These are phyloP conservation scores for Kandelia obovata DNA, from an alignment of 345 rosid genomes.

Conservation along the genomic window DNA sequence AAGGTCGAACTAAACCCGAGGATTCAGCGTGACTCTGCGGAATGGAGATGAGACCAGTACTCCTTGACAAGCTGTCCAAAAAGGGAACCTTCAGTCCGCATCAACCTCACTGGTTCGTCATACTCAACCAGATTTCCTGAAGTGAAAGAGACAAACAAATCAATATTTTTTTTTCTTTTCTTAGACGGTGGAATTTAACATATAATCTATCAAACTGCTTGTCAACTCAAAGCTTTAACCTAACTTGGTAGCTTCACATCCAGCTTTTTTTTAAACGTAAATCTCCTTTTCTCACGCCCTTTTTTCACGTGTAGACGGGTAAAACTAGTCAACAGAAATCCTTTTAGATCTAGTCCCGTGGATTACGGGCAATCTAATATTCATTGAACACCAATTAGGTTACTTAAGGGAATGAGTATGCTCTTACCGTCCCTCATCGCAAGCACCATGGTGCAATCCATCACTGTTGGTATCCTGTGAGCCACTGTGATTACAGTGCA, in stretches of 20 bases:
- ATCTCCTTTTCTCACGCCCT: no score
- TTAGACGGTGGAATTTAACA: background rate
- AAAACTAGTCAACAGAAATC: background rate
- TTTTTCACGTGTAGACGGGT: background rate
- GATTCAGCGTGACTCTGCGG: conserved; percentile 47
- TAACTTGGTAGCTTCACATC: no score
- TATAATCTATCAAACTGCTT: background rate
- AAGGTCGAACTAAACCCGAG: background rate
- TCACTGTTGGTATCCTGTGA: conserved; percentile 90
- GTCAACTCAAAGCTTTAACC: no score
- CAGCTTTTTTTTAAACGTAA: no score
- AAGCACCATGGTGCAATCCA: conserved; percentile 96
- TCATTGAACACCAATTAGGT: background rate
- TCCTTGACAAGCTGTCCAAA: conserved; percentile 82
- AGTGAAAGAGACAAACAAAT: conserved; percentile 4
- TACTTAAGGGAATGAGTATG: background rate
- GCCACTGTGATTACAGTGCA: conserved; percentile 90
- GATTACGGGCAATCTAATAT: background rate
- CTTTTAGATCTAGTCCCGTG: background rate
- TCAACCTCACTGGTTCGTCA: conserved; percentile 66
- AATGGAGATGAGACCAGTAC: conserved; percentile 74
- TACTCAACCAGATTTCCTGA: conserved; percentile 76
- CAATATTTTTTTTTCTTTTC: background rate
- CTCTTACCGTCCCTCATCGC: conserved; percentile 77
- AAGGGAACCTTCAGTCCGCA: conserved; percentile 61